A percentile compares a stretch with the other conserved stretches of the same genome.
These are phyloP conservation scores for Galerina marginata DNA, from an alignment of 768 basidiomycete genomes.

Conservation along the genomic window DNA sequence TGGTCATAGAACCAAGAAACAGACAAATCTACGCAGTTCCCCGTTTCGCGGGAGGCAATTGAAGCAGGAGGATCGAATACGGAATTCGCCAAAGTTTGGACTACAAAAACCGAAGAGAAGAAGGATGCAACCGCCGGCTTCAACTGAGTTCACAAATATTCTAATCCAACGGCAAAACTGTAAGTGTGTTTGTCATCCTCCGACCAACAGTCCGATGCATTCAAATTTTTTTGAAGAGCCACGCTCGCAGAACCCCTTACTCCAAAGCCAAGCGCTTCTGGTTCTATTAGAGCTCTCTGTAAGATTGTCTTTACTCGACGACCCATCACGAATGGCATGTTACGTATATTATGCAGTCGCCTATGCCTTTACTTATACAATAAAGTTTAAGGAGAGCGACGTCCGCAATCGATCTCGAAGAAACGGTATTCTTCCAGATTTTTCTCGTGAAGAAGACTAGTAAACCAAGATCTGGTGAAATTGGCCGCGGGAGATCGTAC, in stretches of 20 bases:
- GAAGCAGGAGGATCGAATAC: slow-evolving; percentile 11
- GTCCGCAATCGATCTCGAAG: no score
- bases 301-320: no score
- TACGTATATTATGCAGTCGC: not conserved
- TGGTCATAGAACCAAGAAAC: no score
- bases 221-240: not conserved
- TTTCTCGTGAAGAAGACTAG: no score
- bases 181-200: slow-evolving; percentile 16
- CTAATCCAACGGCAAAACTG: not conserved
- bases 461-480: no score
- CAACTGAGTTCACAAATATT: slow-evolving; percentile 2
- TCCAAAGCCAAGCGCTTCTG: not conserved
- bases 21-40: not conserved
- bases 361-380: not conserved
- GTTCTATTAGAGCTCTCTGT: slow-evolving; percentile 1
- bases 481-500: no score
- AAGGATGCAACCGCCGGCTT: slow-evolving; percentile 14
- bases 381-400: not conserved
- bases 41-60: slow-evolving; percentile 12
- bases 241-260: not conserved
- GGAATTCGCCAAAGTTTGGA: slow-evolving; percentile 4
- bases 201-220: not conserved
- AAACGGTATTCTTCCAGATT: no score
- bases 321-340: not conserved
- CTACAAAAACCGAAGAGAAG: not conserved